Conservation (phyloP, 75 land plant genomes). For the Sequoia sempervirens region DNA sequence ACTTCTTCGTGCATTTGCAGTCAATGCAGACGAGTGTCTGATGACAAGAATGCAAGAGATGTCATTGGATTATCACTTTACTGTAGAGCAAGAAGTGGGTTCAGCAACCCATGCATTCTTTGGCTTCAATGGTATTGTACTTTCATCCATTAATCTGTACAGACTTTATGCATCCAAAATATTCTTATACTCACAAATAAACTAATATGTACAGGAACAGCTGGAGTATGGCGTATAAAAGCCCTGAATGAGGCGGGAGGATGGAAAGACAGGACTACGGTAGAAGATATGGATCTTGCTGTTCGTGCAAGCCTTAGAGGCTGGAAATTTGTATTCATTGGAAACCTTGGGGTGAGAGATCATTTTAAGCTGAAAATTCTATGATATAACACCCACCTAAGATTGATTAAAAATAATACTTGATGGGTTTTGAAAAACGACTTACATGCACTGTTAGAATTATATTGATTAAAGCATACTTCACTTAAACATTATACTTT, state of each 20-base stretch:
- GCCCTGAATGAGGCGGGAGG: slow-evolving; percentile 78
- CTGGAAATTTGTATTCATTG: slow-evolving; percentile 61
- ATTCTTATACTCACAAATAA: background rate
- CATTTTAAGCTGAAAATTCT: background rate
- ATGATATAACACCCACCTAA: background rate
- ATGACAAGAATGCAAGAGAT: slow-evolving; percentile 53
- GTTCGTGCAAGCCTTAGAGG: slow-evolving; percentile 78
- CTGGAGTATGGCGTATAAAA: slow-evolving; percentile 70
- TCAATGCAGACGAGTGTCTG: slow-evolving; percentile 44
- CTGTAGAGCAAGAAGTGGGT: slow-evolving; percentile 41
- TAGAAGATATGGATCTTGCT: slow-evolving; percentile 87
- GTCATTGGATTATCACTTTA: slow-evolving; percentile 47
- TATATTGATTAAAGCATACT: background rate
- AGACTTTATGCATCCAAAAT: background rate
- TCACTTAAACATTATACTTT: too few relatives aligned
- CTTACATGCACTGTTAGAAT: background rate
- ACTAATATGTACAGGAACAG: slow-evolving; percentile 45
- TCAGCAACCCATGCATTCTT: slow-evolving; percentile 68
- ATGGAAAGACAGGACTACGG: slow-evolving; percentile 86
- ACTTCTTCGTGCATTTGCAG: slow-evolving; percentile 24
- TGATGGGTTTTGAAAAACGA: background rate
- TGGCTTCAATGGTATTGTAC: slow-evolving; percentile 68
- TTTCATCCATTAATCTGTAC: background rate
- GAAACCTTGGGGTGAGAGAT: slow-evolving; percentile 29
- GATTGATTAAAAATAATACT: background rate